Conservation (phyloP, 2,329 filamentous ascomycete genomes). For the Hymenoscyphus fraxineus region DNA sequence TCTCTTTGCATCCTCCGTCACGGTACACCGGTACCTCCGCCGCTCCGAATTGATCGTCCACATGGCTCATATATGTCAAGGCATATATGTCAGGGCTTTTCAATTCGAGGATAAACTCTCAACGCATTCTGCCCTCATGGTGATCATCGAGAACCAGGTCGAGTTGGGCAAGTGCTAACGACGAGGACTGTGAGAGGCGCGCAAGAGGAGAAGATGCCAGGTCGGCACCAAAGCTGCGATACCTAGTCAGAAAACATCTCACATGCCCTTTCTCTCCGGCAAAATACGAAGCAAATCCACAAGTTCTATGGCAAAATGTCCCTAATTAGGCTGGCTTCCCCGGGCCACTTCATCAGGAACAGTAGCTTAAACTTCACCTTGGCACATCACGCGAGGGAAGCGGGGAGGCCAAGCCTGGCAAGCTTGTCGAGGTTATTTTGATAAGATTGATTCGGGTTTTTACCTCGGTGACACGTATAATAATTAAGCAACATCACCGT, state of each 20-base stretch:
- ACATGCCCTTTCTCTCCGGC: conserved; percentile 1
- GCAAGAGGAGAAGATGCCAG: neutral
- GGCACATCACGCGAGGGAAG: neutral
- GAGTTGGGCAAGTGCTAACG: neutral
- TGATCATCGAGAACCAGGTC: neutral
- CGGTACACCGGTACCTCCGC: neutral
- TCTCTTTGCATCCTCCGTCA: neutral
- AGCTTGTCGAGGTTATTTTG: neutral
- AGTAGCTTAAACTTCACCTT: conserved; percentile 2
- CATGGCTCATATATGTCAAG: neutral
- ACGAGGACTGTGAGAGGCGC: neutral
- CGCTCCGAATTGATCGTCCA: neutral
- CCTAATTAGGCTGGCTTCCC: conserved; percentile 1
- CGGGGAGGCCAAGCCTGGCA: neutral
- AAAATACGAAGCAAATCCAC: conserved; percentile 1
- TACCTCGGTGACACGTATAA: neutral
- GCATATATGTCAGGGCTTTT: neutral
- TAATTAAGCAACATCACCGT: neutral
- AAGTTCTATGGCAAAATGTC: neutral
- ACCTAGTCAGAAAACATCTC: neutral
- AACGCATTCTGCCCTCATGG: neutral
- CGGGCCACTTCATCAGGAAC: neutral
- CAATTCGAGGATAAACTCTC: neutral
- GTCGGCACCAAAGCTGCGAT: neutral
- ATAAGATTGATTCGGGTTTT: neutral